These are phyloP conservation scores for Herpetomonas tarakana DNA, from an alignment of 208 protist species.

Conservation along the genomic window DNA sequence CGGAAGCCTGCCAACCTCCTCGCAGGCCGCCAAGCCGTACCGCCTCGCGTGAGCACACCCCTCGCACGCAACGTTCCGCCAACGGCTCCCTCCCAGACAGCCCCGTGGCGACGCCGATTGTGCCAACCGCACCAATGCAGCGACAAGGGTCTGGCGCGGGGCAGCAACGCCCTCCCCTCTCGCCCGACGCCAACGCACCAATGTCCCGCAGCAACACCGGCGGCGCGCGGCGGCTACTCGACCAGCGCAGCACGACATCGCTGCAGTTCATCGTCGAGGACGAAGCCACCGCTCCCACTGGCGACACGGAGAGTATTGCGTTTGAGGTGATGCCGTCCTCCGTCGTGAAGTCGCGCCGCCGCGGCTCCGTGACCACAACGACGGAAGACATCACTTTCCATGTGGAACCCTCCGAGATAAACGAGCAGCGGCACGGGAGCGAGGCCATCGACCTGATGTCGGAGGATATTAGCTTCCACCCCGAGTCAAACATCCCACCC, in stretches of 20 bases:
- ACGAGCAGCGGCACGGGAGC: background rate
- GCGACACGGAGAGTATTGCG: background rate
- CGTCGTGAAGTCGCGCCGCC: background rate
- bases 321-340: background rate
- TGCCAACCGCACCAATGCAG: no score
- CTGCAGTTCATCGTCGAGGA: conserved; percentile 12
- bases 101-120: no score
- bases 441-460: background rate
- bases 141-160: no score
- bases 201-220: no score
- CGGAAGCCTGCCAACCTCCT: conserved; percentile 13
- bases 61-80: conserved; percentile 2
- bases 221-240: no score
- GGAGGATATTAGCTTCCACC: background rate
- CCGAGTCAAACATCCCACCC: background rate
- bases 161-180: no score
- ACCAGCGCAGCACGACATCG: background rate
- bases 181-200: no score
- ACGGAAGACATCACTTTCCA: conserved; percentile 13
- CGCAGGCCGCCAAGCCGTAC: conserved; percentile 22
- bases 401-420: conserved; percentile 8
- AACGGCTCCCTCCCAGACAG: background rate
- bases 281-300: background rate
- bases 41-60: conserved; percentile 18
- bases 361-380: background rate